Conservation (phyloP, 495 filamentous ascomycete species). For the Penicillium desertorum region DNA sequence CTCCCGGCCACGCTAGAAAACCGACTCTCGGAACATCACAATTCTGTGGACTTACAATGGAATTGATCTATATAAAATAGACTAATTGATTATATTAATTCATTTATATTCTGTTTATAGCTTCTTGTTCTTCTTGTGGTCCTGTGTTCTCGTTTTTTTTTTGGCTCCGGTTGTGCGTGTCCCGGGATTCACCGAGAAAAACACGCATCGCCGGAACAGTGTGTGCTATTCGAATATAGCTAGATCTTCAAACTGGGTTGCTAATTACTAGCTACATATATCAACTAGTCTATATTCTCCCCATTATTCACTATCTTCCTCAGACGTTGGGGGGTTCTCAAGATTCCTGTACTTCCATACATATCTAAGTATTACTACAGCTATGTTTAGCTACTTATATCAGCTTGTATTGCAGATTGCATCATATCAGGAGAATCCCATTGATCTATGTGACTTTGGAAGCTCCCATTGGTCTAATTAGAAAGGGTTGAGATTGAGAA, state of each 20-base stretch:
- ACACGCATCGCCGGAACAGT: constrained; percentile 12
- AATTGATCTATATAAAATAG: neutral
- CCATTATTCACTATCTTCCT: neutral
- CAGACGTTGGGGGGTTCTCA: neutral
- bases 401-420: neutral
- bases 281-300: neutral
- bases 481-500: neutral
- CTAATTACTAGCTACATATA: neutral
- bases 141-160: neutral
- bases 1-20: constrained; percentile 12
- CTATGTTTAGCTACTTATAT: neutral
- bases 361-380: neutral
- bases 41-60: neutral
- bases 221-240: neutral
- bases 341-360: neutral
- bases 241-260: neutral
- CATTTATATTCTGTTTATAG: neutral
- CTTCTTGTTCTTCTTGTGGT: neutral
- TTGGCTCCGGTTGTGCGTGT: constrained; percentile 4
- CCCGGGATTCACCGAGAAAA: constrained; percentile 14
- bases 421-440: neutral
- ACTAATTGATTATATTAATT: neutral
- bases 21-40: constrained; percentile 11
- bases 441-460: neutral
- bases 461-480: neutral